phyloP scores from a whole-genome alignment of 495 filamentous ascomycete genomes.

The Aspergillus incahuasiensis region DNA sequence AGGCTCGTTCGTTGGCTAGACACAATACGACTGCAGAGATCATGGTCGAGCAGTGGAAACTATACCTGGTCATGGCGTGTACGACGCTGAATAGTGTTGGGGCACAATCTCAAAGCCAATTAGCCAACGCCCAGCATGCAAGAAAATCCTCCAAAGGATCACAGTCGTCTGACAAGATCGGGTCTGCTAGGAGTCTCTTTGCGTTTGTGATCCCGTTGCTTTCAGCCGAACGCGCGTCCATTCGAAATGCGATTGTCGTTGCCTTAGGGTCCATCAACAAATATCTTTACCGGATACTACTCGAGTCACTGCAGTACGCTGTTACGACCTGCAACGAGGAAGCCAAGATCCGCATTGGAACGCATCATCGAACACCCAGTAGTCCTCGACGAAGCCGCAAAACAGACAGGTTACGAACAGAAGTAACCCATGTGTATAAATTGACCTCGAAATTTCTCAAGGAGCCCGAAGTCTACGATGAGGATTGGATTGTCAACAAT shows the following conservation, averaged over 20 bases:
- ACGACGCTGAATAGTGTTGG: constrained; percentile 88
- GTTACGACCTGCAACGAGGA: constrained; percentile 80
- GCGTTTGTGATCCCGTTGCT: constrained; percentile 85
- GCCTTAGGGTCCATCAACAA: constrained; percentile 93
- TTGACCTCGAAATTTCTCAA: constrained; percentile 88
- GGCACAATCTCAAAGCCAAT: constrained; percentile 53
- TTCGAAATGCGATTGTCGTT: constrained; percentile 85
- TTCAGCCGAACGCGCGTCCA: constrained; percentile 64
- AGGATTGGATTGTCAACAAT: constrained; percentile 91
- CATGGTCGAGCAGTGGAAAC: constrained; percentile 94
- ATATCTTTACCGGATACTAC: constrained; percentile 87
- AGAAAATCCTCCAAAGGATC: constrained; percentile 77
- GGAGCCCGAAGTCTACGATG: constrained; percentile 70
- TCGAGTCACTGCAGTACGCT: constrained; percentile 84
- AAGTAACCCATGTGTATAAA: constrained; percentile 93
- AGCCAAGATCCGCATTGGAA: constrained; percentile 72
- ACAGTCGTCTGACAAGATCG: constrained; percentile 72
- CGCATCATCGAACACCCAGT: constrained; percentile 72
- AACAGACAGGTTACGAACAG: constrained; percentile 82
- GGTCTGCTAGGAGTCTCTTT: constrained; percentile 82
- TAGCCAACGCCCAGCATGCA: constrained; percentile 67
- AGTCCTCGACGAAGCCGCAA: constrained; percentile 69
- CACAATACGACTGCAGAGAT: constrained; percentile 79
- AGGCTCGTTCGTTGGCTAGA: constrained; percentile 41
- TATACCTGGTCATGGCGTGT: constrained; percentile 97